A percentile compares a stretch with the other conserved stretches of the same genome.
Evolutionary conservation across 148 eudicot genomes (phyloP).

Genomic region (Fallopia convolvulus): DNA sequence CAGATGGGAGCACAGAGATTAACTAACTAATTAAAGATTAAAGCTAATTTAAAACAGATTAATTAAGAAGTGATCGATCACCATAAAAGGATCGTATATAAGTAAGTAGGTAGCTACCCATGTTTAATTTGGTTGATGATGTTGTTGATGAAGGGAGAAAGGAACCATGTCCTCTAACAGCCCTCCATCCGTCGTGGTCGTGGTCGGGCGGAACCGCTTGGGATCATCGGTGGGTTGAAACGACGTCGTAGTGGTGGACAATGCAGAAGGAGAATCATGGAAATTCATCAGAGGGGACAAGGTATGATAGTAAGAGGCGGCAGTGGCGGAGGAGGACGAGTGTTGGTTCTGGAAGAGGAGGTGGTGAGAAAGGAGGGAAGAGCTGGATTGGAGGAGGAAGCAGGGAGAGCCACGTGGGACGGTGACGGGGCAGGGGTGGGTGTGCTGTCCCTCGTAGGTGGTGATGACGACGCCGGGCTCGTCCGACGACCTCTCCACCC

Average conservation of each 20-base stretch:
- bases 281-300: background rate
- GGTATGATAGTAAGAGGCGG: background rate
- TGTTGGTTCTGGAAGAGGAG: background rate
- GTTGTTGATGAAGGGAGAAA: background rate
- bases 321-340: background rate
- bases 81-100: too few species aligned
- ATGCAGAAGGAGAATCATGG: background rate
- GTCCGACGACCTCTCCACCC: conserved; percentile 67
- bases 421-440: conserved; percentile 57
- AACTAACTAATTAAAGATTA: background rate
- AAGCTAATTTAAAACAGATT: background rate
- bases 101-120: background rate
- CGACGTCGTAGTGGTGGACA: background rate
- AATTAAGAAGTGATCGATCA: background rate
- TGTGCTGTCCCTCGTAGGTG: conserved; percentile 84
- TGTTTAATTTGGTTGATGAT: background rate
- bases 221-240: background rate
- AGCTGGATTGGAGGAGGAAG: background rate
- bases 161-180: conserved; percentile 4
- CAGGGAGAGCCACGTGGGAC: background rate
- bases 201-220: background rate
- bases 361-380: background rate
- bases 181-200: background rate
- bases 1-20: background rate
- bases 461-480: conserved; percentile 67